Evolutionary conservation across 257 asterid genomes (phyloP).

Genomic region (Mentha longifolia): DNA sequence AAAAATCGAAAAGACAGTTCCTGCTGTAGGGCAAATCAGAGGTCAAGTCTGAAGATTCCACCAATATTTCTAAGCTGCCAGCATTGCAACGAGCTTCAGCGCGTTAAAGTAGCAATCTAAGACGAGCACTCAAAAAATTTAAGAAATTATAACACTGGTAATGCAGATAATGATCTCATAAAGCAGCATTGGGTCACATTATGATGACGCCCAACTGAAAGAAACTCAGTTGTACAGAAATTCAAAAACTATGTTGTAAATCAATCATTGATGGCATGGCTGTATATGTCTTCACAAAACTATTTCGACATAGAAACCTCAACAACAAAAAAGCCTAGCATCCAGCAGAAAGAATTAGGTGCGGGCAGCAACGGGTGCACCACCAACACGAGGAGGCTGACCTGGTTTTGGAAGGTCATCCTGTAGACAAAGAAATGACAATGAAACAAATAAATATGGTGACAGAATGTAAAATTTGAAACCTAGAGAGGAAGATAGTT

Average conservation of each 20-base stretch:
- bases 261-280: neutral
- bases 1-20: too few relatives aligned
- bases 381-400: constrained; percentile 73
- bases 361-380: constrained; percentile 68
- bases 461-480: neutral
- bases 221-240: neutral
- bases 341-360: constrained; percentile 38
- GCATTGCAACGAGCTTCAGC: too few relatives aligned
- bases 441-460: neutral
- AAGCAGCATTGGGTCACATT: neutral
- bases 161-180: neutral
- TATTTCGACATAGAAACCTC: neutral
- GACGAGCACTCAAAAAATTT: too few relatives aligned
- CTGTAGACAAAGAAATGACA: constrained; percentile 36
- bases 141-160: neutral
- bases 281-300: neutral
- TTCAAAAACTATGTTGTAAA: neutral
- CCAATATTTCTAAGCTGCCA: too few relatives aligned
- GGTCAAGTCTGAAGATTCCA: too few relatives aligned
- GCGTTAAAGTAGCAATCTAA: too few relatives aligned
- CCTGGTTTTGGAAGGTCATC: constrained; percentile 82
- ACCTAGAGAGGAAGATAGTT: neutral
- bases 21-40: too few relatives aligned
- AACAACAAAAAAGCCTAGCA: neutral
- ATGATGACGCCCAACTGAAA: neutral